These are phyloP conservation scores for Xerocomus cyaneibrunnescens DNA, from an alignment of 1,284 basidiomycete genomes.

Conservation along the genomic window DNA sequence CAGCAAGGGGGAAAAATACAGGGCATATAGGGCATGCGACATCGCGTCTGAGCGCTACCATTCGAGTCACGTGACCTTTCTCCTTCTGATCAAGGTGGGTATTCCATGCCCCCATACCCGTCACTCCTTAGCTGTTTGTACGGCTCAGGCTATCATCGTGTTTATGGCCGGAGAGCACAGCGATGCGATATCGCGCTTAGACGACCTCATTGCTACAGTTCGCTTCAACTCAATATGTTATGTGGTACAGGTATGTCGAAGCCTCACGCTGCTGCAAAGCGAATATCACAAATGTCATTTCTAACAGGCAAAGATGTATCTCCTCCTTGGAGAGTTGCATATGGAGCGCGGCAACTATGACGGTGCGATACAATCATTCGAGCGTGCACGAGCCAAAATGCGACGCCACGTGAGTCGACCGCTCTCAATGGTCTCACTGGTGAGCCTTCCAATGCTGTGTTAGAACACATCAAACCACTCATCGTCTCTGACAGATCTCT, in stretches of 20 bases:
- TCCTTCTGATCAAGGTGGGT: neutral
- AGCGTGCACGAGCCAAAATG: neutral
- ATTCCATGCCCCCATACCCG: neutral
- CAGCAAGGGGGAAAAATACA: neutral
- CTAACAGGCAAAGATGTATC: neutral
- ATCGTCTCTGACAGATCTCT: neutral
- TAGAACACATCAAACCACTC: no score
- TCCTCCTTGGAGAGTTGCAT: neutral
- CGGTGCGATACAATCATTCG: neutral
- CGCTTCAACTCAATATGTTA: neutral
- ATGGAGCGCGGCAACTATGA: neutral
- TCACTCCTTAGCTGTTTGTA: neutral
- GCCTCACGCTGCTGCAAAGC: neutral
- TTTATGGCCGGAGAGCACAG: neutral
- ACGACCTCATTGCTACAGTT: no score
- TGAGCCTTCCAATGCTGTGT: neutral
- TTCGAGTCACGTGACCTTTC: neutral
- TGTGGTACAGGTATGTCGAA: neutral
- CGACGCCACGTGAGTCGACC: neutral
- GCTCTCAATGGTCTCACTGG: neutral
- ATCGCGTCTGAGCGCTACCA: neutral
- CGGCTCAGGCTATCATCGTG: neutral
- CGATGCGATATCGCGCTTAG: neutral
- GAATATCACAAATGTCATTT: neutral
- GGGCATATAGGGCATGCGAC: neutral